Evolutionary conservation across 768 basidiomycete species (phyloP).

Genomic region (Leccinum rimulosum): DNA sequence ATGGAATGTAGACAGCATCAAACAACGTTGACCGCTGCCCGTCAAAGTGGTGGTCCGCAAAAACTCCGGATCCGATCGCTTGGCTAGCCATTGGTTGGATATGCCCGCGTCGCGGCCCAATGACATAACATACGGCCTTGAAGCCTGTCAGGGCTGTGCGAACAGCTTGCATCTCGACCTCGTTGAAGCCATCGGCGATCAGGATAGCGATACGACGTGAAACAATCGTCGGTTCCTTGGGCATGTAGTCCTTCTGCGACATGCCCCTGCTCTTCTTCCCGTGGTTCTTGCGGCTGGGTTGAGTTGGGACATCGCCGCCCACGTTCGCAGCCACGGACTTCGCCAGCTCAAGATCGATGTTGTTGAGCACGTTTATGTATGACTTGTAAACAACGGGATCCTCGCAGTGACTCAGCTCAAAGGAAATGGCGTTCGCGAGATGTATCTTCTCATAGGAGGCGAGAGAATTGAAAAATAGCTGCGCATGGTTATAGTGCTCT

Average conservation of each 20-base stretch:
- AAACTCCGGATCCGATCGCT: slow-evolving; percentile 32
- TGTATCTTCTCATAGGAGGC: slow-evolving; percentile 66
- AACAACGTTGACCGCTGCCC: slow-evolving; percentile 80
- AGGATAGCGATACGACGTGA: slow-evolving; percentile 76
- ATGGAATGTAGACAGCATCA: slow-evolving; percentile 78
- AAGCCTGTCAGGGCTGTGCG: slow-evolving; percentile 49
- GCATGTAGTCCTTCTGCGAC: slow-evolving; percentile 56
- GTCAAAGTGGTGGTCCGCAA: slow-evolving; percentile 72
- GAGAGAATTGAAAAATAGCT: slow-evolving; percentile 85
- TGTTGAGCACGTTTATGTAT: slow-evolving; percentile 65
- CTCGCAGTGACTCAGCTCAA: slow-evolving; percentile 84
- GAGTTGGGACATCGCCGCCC: slow-evolving; percentile 54
- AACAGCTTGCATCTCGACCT: slow-evolving; percentile 55
- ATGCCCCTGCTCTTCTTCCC: slow-evolving; percentile 54
- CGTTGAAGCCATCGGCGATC: slow-evolving; percentile 72
- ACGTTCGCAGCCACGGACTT: slow-evolving; percentile 64
- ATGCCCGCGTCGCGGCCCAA: slow-evolving; percentile 66
- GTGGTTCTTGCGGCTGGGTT: slow-evolving; percentile 51
- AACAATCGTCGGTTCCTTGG: slow-evolving; percentile 56
- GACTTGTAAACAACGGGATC: slow-evolving; percentile 67
- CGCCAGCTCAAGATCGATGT: slow-evolving; percentile 75
- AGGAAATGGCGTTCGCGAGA: slow-evolving; percentile 65
- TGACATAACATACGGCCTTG: slow-evolving; percentile 58
- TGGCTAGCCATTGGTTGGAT: slow-evolving; percentile 33
- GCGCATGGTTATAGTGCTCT: slow-evolving; percentile 72